Base-by-base conservation (phyloP, 345 rosid genomes). In the Euphorbia pulcherrima region DNA sequence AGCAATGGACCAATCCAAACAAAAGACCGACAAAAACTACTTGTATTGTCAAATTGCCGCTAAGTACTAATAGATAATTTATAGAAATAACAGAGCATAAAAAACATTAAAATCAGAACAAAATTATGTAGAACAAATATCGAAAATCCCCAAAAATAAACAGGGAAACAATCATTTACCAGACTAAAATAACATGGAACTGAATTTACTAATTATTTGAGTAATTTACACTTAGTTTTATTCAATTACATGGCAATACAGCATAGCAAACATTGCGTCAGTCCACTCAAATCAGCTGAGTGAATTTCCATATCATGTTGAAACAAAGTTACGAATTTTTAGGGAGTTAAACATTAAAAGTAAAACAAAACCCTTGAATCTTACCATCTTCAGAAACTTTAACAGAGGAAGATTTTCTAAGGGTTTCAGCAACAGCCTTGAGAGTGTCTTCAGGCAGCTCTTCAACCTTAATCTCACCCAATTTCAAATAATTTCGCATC, bases 321-420 rank as follows among this genome's bases (percentile, higher is more conserved):
- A 50, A 50, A 29, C 46, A 51, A 8, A 50, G 13, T 39, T 23
- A 21, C 1, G 4, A 62, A 13, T 8, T 17, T 30, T 33, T 17
- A 51, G 39, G 18, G 27, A 9, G 13, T n/a, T 28, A 67, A 13
- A n/a, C n/a, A n/a, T n/a, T n/a, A n/a, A n/a, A n/a, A 21, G 46
- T 13, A 33, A 40, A 0, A 29, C 29, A 33, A 9, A 6, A 20
- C 6, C 24, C 33, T 0, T 26, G 54, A 27, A 59, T 76, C 87
- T 73, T 8, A 93, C 98, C 98, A 72, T 93, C 98, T 50, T 90
- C 97, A 6, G 98, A 90, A 68, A 93, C 67, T 75, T 84, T 89
- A 69, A 94, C 88, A 69, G 85, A 78, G 56, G 84, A 44, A 26
- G 99, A 94, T 65, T 80, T 82, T 65, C 84, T 70, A 44, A 94